phyloP scores from a whole-genome alignment of 1,284 basidiomycete genomes.

The Irpex sp. region DNA sequence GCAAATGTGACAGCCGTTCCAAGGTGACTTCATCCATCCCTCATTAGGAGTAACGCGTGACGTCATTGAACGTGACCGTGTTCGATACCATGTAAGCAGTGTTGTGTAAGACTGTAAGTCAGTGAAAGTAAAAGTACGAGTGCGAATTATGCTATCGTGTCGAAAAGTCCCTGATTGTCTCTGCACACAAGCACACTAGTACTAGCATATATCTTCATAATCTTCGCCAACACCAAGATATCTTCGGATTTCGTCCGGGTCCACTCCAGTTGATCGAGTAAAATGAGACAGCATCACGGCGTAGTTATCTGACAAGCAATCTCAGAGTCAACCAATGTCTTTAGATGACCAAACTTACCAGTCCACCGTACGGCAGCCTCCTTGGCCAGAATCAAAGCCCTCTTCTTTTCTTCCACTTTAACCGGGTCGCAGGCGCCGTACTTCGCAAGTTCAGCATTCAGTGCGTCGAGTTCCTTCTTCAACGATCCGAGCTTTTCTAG shows the following conservation, averaged over 20 bases:
- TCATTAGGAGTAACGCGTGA: slow-evolving; percentile 2
- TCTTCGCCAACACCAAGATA: slow-evolving; percentile 64
- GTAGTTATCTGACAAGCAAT: slow-evolving; percentile 24
- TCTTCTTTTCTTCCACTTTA: slow-evolving; percentile 69
- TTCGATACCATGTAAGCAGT: background rate
- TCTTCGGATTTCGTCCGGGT: slow-evolving; percentile 53
- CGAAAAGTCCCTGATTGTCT: too few species aligned
- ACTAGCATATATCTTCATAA: slow-evolving; percentile 66
- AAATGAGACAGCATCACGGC: slow-evolving; percentile 57
- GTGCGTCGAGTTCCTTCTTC: slow-evolving; percentile 48
- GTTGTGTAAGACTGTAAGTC: too few species aligned
- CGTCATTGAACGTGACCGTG: slow-evolving; percentile 7
- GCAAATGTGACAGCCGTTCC: background rate
- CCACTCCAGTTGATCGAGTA: slow-evolving; percentile 52
- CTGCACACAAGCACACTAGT: slow-evolving; percentile 21
- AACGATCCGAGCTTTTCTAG: slow-evolving; percentile 46
- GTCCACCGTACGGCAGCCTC: slow-evolving; percentile 84
- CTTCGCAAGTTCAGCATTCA: slow-evolving; percentile 64
- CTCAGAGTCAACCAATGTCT: background rate
- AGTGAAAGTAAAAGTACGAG: too few species aligned
- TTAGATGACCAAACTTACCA: slow-evolving; percentile 42
- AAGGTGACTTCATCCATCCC: background rate
- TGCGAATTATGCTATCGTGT: background rate
- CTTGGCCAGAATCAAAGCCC: slow-evolving; percentile 66
- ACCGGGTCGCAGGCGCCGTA: slow-evolving; percentile 82